phyloP scores from a whole-genome alignment of 139 green algal genomes.

The Protoeuglena noctilucae region DNA sequence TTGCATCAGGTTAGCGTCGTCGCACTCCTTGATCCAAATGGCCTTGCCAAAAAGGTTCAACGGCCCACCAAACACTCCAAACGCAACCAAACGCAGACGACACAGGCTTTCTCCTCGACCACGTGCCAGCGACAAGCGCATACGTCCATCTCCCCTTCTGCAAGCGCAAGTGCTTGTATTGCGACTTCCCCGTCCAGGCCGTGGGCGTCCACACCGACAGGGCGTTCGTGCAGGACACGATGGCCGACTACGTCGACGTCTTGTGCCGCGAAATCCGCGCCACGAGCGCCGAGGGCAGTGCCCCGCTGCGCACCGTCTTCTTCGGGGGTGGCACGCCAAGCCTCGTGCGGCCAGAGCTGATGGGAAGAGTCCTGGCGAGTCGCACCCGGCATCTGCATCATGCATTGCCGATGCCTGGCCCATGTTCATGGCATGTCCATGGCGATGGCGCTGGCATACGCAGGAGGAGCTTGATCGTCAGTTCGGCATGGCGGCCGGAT shows the following conservation, averaged over 20 bases:
- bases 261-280: conserved; percentile 45
- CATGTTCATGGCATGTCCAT: background rate
- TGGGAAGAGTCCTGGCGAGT: conserved; percentile 42
- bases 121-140: no score
- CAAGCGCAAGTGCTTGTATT: conserved; percentile 87
- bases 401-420: background rate
- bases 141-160: conserved; percentile 97
- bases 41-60: no score
- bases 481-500: conserved; percentile 45
- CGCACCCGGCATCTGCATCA: no score
- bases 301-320: conserved; percentile 2
- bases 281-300: background rate
- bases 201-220: conserved; percentile 26
- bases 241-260: conserved; percentile 39
- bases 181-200: conserved; percentile 78
- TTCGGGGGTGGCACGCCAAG: conserved; percentile 55
- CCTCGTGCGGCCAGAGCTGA: conserved; percentile 47
- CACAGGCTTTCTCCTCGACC: no score
- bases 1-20: no score
- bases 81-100: no score
- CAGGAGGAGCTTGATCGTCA: conserved; percentile 16
- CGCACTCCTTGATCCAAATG: no score
- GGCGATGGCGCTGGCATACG: background rate
- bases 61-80: no score
- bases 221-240: conserved; percentile 14